These are phyloP conservation scores for Colletotrichum sidae DNA, from an alignment of 2,329 filamentous ascomycete species.

Conservation along the genomic window DNA sequence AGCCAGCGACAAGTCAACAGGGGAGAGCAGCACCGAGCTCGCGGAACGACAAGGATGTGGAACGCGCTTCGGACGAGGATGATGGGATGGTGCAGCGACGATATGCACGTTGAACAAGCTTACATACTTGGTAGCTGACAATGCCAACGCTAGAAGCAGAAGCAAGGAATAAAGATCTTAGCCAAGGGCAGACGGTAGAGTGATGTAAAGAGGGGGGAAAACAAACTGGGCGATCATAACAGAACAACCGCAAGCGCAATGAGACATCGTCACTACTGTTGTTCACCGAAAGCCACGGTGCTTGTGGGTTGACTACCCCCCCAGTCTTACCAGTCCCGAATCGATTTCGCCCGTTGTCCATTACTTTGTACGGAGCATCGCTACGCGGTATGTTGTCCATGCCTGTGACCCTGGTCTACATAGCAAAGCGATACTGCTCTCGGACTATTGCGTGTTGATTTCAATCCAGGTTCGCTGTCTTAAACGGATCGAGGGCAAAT, in stretches of 20 bases:
- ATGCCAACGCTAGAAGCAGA: constrained; percentile 33
- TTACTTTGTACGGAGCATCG: constrained; percentile 2
- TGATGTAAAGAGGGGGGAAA: constrained; percentile 9
- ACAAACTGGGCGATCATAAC: constrained; percentile 17
- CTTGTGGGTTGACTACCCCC: constrained; percentile 16
- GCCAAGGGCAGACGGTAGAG: constrained; percentile 5
- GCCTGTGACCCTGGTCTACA: constrained; percentile 14
- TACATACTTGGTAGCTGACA: constrained; percentile 5
- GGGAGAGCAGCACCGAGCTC: constrained; percentile 25
- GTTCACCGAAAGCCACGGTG: constrained; percentile 16
- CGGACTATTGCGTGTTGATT: constrained; percentile 5
- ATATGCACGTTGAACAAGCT: constrained; percentile 28
- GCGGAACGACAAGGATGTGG: constrained; percentile 31
- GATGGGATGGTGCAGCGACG: constrained; percentile 21
- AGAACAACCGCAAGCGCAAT: constrained; percentile 12
- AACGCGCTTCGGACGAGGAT: constrained; percentile 6
- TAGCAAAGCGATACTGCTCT: too few relatives aligned
- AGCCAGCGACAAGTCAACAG: constrained; percentile 29
- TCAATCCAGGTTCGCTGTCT: constrained; percentile 6
- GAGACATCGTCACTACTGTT: constrained; percentile 25
- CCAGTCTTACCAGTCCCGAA: constrained; percentile 33
- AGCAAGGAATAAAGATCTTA: constrained; percentile 28
- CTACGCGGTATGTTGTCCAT: too few relatives aligned
- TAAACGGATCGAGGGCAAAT: constrained; percentile 18
- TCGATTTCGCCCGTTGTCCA: constrained; percentile 13